phyloP scores from a whole-genome alignment of 2,329 filamentous ascomycete species.

The Amylocarpus encephaloides region DNA sequence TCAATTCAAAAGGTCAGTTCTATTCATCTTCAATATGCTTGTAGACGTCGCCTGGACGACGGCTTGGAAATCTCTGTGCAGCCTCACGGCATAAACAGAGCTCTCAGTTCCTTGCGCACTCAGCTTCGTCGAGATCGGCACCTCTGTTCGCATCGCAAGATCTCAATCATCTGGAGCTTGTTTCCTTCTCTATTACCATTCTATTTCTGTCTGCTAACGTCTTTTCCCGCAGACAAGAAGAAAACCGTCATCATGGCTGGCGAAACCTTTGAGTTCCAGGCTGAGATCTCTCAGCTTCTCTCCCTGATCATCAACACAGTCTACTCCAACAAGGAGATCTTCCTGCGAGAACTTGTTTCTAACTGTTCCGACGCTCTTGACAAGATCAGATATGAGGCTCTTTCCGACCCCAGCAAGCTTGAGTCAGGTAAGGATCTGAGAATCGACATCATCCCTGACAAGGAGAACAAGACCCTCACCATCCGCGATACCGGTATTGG shows the following conservation, averaged over 20 bases:
- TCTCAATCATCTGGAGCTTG: neutral
- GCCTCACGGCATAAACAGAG: conserved; percentile 17
- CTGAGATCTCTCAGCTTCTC: conserved; percentile 99
- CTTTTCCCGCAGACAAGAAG: conserved; percentile 7
- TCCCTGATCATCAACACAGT: conserved; percentile 99
- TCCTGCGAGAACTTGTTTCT: conserved; percentile 96
- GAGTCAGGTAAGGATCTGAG: conserved; percentile 96
- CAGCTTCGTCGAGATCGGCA: neutral
- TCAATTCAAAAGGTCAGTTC: conserved; percentile 8
- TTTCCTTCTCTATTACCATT: neutral
- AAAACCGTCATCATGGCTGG: conserved; percentile 61
- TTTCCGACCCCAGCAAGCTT: conserved; percentile 95
- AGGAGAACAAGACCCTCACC: conserved; percentile 95
- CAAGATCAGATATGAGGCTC: conserved; percentile 99
- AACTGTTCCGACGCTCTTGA: conserved; percentile 98
- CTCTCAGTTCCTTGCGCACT: neutral
- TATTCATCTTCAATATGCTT: neutral
- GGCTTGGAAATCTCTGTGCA: conserved; percentile 13
- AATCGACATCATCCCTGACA: conserved; percentile 98
- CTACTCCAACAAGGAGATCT: conserved; percentile 99
- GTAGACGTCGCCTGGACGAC: conserved; percentile 6
- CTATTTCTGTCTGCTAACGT: conserved; percentile 12
- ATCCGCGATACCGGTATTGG: conserved; percentile 98
- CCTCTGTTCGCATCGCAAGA: neutral
- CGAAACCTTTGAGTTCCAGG: conserved; percentile 99